A percentile compares a stretch with the other conserved stretches of the same genome.
Evolutionary conservation across 1,284 basidiomycete genomes (phyloP).

Genomic region (Cerrena zonata): DNA sequence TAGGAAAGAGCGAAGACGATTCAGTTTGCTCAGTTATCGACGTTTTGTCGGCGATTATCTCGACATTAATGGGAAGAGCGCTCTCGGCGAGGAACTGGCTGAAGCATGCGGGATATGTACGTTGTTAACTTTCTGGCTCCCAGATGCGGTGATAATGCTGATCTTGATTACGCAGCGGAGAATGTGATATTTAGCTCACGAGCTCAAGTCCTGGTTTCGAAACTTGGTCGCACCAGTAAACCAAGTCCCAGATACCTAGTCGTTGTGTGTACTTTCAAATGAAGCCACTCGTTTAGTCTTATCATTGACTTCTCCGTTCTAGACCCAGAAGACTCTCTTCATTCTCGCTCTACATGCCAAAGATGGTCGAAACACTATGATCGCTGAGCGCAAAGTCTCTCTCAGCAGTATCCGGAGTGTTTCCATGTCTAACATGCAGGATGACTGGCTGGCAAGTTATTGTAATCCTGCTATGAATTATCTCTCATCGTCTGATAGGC

Average conservation of each 20-base stretch:
- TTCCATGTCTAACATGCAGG: constrained; percentile 81
- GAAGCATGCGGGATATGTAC: constrained; percentile 73
- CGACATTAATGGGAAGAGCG: constrained; percentile 77
- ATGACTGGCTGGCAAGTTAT: constrained; percentile 84
- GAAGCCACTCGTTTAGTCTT: too few species aligned
- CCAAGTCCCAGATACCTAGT: constrained; percentile 87
- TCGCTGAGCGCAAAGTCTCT: constrained; percentile 84
- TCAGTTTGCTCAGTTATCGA: constrained; percentile 89
- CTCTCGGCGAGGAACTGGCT: constrained; percentile 77
- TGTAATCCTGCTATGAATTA: not conserved
- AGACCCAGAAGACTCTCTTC: constrained; percentile 89
- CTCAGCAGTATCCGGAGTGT: constrained; percentile 83
- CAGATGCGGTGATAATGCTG: constrained; percentile 8
- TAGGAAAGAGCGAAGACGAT: constrained; percentile 90
- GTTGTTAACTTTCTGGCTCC: constrained; percentile 23
- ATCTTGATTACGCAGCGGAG: constrained; percentile 49
- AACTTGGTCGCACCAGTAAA: constrained; percentile 84
- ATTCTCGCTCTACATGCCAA: constrained; percentile 71
- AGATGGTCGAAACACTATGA: constrained; percentile 59
- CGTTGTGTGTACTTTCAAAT: constrained; percentile 67
- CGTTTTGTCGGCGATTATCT: constrained; percentile 97
- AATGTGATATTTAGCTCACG: constrained; percentile 84
- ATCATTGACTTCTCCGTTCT: constrained; percentile 2
- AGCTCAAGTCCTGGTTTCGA: constrained; percentile 82
- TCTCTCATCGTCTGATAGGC: constrained; percentile 33